A percentile compares a stretch with the other conserved stretches of the same genome.
phyloP scores from a whole-genome alignment of 345 rosid species.

The Ricinus communis region DNA sequence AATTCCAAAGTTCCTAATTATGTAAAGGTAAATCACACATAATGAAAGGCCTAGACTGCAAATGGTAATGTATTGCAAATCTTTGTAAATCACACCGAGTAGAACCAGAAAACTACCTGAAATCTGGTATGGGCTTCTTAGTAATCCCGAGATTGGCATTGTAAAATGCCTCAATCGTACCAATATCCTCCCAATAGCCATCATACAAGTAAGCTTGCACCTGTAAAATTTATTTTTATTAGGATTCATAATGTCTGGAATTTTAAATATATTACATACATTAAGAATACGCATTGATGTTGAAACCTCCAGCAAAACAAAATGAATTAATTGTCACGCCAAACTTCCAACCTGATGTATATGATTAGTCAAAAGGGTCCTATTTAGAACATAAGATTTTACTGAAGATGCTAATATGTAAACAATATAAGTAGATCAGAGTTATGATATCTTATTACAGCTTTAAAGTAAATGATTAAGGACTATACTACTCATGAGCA shows the following conservation, averaged over 20 bases:
- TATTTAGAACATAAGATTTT: too few relatives aligned
- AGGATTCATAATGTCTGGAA: neutral
- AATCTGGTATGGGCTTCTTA: constrained; percentile 91
- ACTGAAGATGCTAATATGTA: neutral
- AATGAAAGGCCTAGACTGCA: neutral
- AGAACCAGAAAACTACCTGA: constrained; percentile 52
- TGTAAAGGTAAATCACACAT: neutral
- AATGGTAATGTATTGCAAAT: neutral
- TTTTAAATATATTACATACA: neutral
- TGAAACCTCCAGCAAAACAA: neutral
- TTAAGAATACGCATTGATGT: neutral
- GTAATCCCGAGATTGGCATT: constrained; percentile 95
- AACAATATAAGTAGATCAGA: neutral
- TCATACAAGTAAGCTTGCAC: constrained; percentile 97
- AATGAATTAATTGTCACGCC: neutral
- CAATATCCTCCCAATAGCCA: constrained; percentile 99
- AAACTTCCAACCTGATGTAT: neutral
- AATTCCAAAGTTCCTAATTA: constrained; percentile 2
- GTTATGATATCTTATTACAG: neutral
- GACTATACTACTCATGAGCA: neutral
- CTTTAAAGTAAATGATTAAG: neutral
- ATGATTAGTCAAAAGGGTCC: neutral
- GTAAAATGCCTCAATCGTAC: constrained; percentile 94
- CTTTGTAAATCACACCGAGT: neutral
- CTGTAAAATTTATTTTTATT: constrained; percentile 33